Base-by-base conservation (phyloP, 2,329 filamentous ascomycete species). In the Fusarium newnesense region DNA sequence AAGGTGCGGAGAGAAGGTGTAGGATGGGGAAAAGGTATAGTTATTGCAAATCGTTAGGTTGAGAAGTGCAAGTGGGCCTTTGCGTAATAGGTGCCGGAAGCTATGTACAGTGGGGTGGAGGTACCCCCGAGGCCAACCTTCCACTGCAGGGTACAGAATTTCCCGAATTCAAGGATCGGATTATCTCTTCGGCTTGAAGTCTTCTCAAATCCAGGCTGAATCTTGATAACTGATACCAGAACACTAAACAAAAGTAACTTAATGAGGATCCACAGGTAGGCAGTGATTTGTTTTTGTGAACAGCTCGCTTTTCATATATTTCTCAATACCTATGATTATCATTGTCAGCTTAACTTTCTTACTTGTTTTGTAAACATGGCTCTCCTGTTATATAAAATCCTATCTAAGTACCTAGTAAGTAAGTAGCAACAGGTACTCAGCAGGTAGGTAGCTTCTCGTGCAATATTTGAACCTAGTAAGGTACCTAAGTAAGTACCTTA, bases 11-110 rank as follows among this genome's bases (percentile, higher is more conserved):
- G 76, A 75, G 75, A 78, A 74, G 69, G 64, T 77, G 74, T 64
- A 75, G 75, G 73, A 75, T 77, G 74, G 70, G 65, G 74, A 76
- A 80, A 79, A 79, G 78, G 75, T 69, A 76, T 75, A 19, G 47
- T 50, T 50, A 75, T 77, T 79, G 74, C 79, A 80, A 81, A 80
- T 81, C 76, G 77, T 81, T 79, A 82, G 79, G 79, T 80, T 78
- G 77, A 78, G 69, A 77, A 73, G 74, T 76, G 78, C 75, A 80
- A 73, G 81, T 82, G 81, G 81, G 80, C 77, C 81, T 81, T 78
- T 83, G 81, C 80, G 81, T 82, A 83, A 83, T 82, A 77, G 79
- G 71, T 76, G 76, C 76, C 67, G 66, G 74, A 73, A 59, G 30
- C 36, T 54, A 75, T 73, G 67, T 75, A 67, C 75, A 61, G 63